These are phyloP conservation scores for Diophrys appendiculata DNA, from an alignment of 73 alveolate genomes.

Conservation along the genomic window DNA sequence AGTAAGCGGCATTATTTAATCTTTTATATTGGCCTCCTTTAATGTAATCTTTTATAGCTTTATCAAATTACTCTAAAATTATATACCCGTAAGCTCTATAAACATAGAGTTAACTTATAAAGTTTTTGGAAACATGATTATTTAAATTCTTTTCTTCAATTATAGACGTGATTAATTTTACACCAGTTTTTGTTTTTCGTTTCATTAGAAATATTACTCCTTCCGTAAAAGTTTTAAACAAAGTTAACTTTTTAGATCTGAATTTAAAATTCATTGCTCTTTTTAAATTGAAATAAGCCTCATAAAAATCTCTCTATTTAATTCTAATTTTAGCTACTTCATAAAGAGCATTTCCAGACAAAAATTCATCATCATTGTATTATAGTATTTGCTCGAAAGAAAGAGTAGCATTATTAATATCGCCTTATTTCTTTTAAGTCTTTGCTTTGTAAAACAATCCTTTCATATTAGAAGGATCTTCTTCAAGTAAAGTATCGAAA, in stretches of 20 bases:
- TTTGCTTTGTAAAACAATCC: constrained; percentile 57
- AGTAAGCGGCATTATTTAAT: constrained; percentile 36
- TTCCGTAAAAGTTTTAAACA: constrained; percentile 70
- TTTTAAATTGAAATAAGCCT: constrained; percentile 68
- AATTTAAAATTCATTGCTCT: constrained; percentile 67
- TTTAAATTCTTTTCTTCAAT: constrained; percentile 47
- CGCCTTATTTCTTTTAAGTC: constrained; percentile 48
- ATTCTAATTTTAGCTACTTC: constrained; percentile 81
- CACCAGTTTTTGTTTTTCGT: constrained; percentile 79
- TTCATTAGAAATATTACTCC: constrained; percentile 84
- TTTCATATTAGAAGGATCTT: constrained; percentile 42
- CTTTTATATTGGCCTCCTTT: constrained; percentile 32
- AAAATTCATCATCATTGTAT: constrained; percentile 41
- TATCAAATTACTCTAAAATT: constrained; percentile 65
- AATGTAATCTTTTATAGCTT: constrained; percentile 50
- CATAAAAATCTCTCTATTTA: constrained; percentile 78
- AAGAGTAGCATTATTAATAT: constrained; percentile 64
- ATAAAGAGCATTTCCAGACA: constrained; percentile 70
- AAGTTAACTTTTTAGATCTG: constrained; percentile 55
- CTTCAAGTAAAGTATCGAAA: constrained; percentile 26
- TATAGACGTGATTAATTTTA: constrained; percentile 57
- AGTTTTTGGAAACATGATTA: constrained; percentile 23
- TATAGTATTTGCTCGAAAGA: constrained; percentile 74
- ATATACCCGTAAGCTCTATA: constrained; percentile 89
- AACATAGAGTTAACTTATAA: constrained; percentile 22